Evolutionary conservation across 2,329 filamentous ascomycete genomes (phyloP).

Genomic region (Penicillium corylophilum): DNA sequence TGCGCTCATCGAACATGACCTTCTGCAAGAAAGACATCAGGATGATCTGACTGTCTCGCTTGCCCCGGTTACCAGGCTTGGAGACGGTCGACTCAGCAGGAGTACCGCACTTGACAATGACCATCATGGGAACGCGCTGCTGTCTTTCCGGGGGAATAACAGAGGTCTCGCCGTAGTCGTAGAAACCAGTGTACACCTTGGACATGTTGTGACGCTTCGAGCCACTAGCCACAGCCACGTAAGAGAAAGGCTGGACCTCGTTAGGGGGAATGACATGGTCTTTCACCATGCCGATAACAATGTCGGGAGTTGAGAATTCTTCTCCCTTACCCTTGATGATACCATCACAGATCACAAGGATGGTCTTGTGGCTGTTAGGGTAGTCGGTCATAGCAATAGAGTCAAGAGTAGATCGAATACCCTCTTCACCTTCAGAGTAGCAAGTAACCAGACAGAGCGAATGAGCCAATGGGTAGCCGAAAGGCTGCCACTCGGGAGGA

Average conservation of each 20-base stretch:
- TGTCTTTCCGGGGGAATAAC: slow-evolving; percentile 80
- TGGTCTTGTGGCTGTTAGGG: slow-evolving; percentile 97
- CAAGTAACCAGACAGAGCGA: slow-evolving; percentile 92
- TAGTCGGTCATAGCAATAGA: slow-evolving; percentile 98
- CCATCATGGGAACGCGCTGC: slow-evolving; percentile 96
- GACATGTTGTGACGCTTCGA: slow-evolving; percentile 99
- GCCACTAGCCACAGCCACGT: slow-evolving; percentile 92
- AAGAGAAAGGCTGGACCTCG: slow-evolving; percentile 87
- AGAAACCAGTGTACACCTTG: slow-evolving; percentile 96
- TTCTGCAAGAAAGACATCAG: slow-evolving; percentile 99
- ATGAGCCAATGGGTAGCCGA: slow-evolving; percentile 91
- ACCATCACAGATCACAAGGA: slow-evolving; percentile 94
- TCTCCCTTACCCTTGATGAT: slow-evolving; percentile 97
- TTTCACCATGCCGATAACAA: slow-evolving; percentile 89
- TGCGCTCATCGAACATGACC: slow-evolving; percentile 99
- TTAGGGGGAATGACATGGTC: slow-evolving; percentile 77
- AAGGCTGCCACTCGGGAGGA: slow-evolving; percentile 94
- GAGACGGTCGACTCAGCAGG: slow-evolving; percentile 75
- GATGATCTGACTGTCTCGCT: slow-evolving; percentile 98
- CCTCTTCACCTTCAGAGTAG: slow-evolving; percentile 93
- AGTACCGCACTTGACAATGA: slow-evolving; percentile 93
- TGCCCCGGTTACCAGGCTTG: slow-evolving; percentile 96
- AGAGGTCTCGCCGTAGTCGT: slow-evolving; percentile 86
- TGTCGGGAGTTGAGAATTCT: slow-evolving; percentile 80
- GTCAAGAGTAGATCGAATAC: slow-evolving; percentile 88